phyloP scores from a whole-genome alignment of 352 stramenopile genomes.

The Pythium phragmiticola region DNA sequence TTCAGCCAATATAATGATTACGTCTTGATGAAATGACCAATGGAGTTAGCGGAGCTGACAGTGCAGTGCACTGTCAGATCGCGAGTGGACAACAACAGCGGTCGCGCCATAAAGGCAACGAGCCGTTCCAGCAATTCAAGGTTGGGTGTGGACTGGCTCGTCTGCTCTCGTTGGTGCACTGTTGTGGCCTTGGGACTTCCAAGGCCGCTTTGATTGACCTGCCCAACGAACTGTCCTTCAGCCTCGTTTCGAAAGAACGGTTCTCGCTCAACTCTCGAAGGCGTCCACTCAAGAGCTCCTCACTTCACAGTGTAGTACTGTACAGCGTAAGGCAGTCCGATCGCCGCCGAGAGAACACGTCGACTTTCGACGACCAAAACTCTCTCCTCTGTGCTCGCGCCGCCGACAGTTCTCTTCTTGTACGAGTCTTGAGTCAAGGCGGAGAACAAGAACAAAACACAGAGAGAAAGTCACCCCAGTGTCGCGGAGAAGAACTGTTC shows the following conservation, averaged over 20 bases:
- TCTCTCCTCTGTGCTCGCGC: not conserved
- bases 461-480: too few relatives aligned
- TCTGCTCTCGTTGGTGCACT: not conserved
- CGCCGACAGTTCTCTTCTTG: not conserved
- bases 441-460: not conserved
- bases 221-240: not conserved
- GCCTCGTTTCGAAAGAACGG: not conserved
- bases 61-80: not conserved
- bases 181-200: not conserved
- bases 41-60: not conserved
- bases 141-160: not conserved
- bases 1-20: not conserved
- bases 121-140: slow-evolving; percentile 1
- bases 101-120: not conserved
- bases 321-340: not conserved
- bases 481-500: too few relatives aligned
- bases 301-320: not conserved
- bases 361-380: not conserved
- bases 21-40: not conserved
- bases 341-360: not conserved
- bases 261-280: not conserved
- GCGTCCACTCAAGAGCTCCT: not conserved
- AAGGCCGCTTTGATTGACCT: not conserved
- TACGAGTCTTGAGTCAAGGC: not conserved
- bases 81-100: slow-evolving; percentile 1